Percentiles rank a stretch among this genome's conserved stretches.
phyloP scores from a whole-genome alignment of 208 protist genomes.

The Leishmania guyanensis region DNA sequence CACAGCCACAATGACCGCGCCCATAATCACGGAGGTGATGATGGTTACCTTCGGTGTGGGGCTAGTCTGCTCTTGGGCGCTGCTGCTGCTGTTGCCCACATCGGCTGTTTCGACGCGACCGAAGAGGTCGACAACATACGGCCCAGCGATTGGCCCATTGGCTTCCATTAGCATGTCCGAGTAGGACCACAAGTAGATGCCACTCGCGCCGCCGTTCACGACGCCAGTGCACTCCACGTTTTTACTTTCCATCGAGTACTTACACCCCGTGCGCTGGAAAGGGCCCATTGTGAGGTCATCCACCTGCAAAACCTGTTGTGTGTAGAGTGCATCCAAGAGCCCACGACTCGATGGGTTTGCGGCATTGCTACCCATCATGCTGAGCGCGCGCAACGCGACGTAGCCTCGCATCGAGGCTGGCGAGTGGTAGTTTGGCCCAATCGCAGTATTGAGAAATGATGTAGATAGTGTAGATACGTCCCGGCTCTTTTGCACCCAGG shows the following conservation, averaged over 20 bases:
- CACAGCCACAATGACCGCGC: background rate
- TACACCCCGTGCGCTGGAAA: conserved; percentile 15
- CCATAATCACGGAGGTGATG: conserved; percentile 9
- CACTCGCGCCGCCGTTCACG: conserved; percentile 10
- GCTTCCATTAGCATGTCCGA: background rate
- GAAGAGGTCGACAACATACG: conserved; percentile 7
- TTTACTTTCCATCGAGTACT: background rate
- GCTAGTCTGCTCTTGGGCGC: background rate
- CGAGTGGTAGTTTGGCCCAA: background rate
- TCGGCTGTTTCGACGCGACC: background rate
- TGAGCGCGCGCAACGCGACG: conserved; percentile 23
- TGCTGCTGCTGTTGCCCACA: background rate
- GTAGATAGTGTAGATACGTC: background rate
- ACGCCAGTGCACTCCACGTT: conserved; percentile 5
- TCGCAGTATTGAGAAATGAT: background rate
- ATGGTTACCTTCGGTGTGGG: background rate
- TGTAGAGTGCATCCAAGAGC: conserved; percentile 11
- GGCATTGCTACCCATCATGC: conserved; percentile 9
- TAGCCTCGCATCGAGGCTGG: conserved; percentile 21
- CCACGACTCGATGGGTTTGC: background rate
- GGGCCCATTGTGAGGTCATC: conserved; percentile 17
- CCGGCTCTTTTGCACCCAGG: background rate
- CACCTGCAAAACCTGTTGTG: conserved; percentile 1
- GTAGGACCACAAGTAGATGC: conserved; percentile 11
- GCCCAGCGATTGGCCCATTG: background rate